Evolutionary conservation across 2,329 filamentous ascomycete genomes (phyloP).

Genomic region (Colletotrichum camelliae): DNA sequence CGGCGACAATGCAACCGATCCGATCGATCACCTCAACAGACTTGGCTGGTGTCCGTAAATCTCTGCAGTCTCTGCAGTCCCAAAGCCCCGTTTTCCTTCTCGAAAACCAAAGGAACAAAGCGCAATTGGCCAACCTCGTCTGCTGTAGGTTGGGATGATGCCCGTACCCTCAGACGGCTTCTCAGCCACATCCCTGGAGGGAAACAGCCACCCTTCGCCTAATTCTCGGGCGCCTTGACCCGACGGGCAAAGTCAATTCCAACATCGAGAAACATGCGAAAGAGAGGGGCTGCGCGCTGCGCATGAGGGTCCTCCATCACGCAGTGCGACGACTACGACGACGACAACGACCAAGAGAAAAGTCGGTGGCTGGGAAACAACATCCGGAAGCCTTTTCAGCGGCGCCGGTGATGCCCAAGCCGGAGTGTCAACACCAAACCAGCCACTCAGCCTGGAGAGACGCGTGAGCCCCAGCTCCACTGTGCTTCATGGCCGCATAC

Average conservation of each 20-base stretch:
- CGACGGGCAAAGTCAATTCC: slow-evolving; percentile 14
- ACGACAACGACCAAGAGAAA: neutral
- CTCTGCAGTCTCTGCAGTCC: neutral
- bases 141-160: slow-evolving; percentile 14
- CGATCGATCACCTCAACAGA: slow-evolving; percentile 10
- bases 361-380: slow-evolving; percentile 21
- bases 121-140: slow-evolving; percentile 19
- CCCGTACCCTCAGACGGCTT: slow-evolving; percentile 8
- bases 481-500: slow-evolving; percentile 31
- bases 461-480: slow-evolving; percentile 26
- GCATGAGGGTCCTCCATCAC: neutral
- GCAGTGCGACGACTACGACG: neutral
- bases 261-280: slow-evolving; percentile 3
- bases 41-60: neutral
- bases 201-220: slow-evolving; percentile 15
- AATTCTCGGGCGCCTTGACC: neutral
- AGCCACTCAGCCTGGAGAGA: slow-evolving; percentile 21
- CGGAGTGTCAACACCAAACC: slow-evolving; percentile 13
- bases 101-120: neutral
- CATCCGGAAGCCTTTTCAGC: slow-evolving; percentile 4
- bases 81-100: slow-evolving; percentile 10
- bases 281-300: neutral
- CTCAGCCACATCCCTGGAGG: slow-evolving; percentile 21
- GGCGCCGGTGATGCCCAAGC: slow-evolving; percentile 21
- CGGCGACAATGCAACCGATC: slow-evolving; percentile 1